phyloP scores from a whole-genome alignment of 805 yeast species.

The Kluyveromyces nonfermentans region DNA sequence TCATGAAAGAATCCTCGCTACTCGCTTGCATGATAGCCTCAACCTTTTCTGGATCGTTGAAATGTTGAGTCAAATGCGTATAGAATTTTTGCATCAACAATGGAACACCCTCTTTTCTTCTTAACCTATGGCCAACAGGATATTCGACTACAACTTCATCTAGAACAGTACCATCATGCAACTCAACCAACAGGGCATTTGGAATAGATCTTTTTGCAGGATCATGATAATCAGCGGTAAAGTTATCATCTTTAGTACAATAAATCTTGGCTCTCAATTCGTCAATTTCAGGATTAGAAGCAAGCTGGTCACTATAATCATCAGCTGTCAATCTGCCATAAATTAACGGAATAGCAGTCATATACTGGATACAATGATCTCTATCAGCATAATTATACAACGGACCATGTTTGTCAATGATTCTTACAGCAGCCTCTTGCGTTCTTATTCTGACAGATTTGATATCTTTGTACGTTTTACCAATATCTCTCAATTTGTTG shows the following conservation, averaged over 20 bases:
- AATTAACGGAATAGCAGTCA: slow-evolving; percentile 49
- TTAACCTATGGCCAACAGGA: slow-evolving; percentile 50
- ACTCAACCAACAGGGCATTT: slow-evolving; percentile 41
- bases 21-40: slow-evolving; percentile 32
- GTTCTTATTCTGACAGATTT: slow-evolving; percentile 42
- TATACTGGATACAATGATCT: slow-evolving; percentile 57
- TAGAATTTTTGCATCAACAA: slow-evolving; percentile 42
- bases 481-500: slow-evolving; percentile 28
- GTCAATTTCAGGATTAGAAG: slow-evolving; percentile 44
- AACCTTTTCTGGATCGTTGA: slow-evolving; percentile 28
- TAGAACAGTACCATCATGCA: slow-evolving; percentile 44
- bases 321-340: slow-evolving; percentile 49
- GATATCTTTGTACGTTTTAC: slow-evolving; percentile 41
- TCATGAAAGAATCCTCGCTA: slow-evolving; percentile 27
- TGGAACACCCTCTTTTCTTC: slow-evolving; percentile 54
- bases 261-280: slow-evolving; percentile 43
- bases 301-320: slow-evolving; percentile 44
- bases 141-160: slow-evolving; percentile 46
- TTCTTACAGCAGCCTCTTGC: slow-evolving; percentile 53
- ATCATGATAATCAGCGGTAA: slow-evolving; percentile 44
- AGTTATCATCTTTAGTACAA: slow-evolving; percentile 41
- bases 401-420: slow-evolving; percentile 52
- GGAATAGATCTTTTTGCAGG: slow-evolving; percentile 51
- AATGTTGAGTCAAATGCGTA: slow-evolving; percentile 41
- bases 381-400: slow-evolving; percentile 55